Base-by-base conservation (phyloP, 441 rosid species). In the Corymbia citriodora region DNA sequence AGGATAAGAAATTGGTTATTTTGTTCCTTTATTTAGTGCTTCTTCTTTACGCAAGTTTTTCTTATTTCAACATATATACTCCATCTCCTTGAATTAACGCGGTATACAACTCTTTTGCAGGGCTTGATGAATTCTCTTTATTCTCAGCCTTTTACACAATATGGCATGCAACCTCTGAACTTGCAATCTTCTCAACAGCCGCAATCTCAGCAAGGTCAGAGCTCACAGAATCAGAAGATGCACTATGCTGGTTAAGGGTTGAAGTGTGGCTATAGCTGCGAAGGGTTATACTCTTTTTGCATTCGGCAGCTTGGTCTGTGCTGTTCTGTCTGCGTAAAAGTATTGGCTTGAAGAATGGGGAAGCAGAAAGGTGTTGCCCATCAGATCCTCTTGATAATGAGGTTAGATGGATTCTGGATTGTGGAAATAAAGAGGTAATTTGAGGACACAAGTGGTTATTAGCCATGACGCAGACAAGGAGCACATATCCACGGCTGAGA, bases 91-190 rank as follows among this genome's bases (percentile, higher is more conserved):
- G 85, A 79, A 79, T 45, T 90, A 40, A 91, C 14, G 16, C 33
- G 25, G 48, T 49, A 29, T 87, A 55, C 33, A 29, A 33, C 87
- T 33, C 85, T 45, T 89, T 36, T 92, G 92, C 96, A 98, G 99
- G 99, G 99, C 27, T 92, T 97, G 92, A 95, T 96, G 94, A 96
- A 95, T 92, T 96, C 99, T 88, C 99, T 97, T 59, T 98, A 98
- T 93, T 97, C 99, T 87, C 99, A 97, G 94, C 97, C 99, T 55
- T 98, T 97, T 89, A 89, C 95, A 68, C 99, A 95, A 90, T 97
- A 96, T 96, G 96, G 94, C 94, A 93, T 96, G 23, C 98, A 96
- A 93, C 98, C 98, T 14, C 90, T 92, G 88, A 96, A 95, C 91
- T 90, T 97, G 93, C 97, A 95, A 87, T 93, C 96, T 85, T 87